Conservation (phyloP, 2,329 filamentous ascomycete species). For the Cadophora luteo-olivacea region DNA sequence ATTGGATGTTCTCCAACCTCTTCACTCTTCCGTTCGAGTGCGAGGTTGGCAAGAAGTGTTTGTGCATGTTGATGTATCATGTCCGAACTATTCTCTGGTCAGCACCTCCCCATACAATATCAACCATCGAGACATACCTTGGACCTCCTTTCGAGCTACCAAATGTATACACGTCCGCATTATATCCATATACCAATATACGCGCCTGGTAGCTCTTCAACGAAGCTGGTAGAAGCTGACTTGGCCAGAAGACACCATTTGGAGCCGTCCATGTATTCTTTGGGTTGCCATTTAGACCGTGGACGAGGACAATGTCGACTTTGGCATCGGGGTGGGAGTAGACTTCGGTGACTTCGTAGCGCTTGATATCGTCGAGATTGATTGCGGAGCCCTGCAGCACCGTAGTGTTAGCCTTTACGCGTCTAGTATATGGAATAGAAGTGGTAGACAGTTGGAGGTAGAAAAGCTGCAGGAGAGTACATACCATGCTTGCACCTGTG, state of each 20-base stretch:
- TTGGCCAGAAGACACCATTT: constrained; percentile 70
- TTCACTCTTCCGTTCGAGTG: constrained; percentile 65
- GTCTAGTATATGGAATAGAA: not conserved
- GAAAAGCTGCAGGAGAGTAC: constrained; percentile 17
- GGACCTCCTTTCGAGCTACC: constrained; percentile 52
- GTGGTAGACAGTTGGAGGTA: not conserved
- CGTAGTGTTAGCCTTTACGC: not conserved
- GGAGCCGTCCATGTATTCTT: constrained; percentile 66
- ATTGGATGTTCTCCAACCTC: constrained; percentile 68
- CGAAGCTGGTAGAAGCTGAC: constrained; percentile 67
- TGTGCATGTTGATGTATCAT: constrained; percentile 75
- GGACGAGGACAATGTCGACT: constrained; percentile 72
- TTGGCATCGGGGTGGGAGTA: constrained; percentile 64
- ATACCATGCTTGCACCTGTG: constrained; percentile 34
- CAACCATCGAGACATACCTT: constrained; percentile 28
- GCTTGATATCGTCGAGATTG: constrained; percentile 52
- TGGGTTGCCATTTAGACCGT: constrained; percentile 72
- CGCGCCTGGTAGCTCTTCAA: constrained; percentile 65
- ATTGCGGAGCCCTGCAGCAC: constrained; percentile 54
- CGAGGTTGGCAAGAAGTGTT: constrained; percentile 67
- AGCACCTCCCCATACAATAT: constrained; percentile 16
- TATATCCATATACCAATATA: constrained; percentile 76
- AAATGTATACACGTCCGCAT: constrained; percentile 65
- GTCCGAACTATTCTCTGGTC: constrained; percentile 59
- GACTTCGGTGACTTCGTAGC: constrained; percentile 65